Evolutionary conservation across 495 filamentous ascomycete genomes (phyloP), one percentile per base, ranked within the genome.

Genomic region (Penicillium robsamsonii): DNA sequence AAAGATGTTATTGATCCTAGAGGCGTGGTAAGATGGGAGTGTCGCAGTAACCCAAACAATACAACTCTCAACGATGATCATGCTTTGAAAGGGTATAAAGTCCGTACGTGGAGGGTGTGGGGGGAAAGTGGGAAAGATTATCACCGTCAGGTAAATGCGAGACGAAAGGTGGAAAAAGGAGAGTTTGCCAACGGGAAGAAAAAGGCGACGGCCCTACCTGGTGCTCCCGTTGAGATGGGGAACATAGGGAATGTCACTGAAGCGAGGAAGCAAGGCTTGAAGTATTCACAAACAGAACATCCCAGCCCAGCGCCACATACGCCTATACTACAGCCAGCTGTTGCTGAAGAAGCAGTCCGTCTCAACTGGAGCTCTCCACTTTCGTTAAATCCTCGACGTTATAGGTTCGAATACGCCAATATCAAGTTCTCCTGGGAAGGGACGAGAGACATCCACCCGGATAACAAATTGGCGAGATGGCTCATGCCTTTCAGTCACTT

Each of bases 391-490:
- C n/a, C 44, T 3, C 50, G 62, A 24, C 31, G 45, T 10, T 61
- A 61, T 38, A 15, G 40, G 8, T 57, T 61, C 11, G 13, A 31
- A 38, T 61, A 61, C 30, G 55, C 43, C 1, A 44, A 31, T n/a
- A 56, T 65, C 25, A 15, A 42, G 15, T 57, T 59, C 37, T 33
- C n/a, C 13, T 65, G 58, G 62, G 49, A 65, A 35, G 62, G 62
- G 7, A 65, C 58, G 6, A 40, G 55, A 17, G 56, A 56, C 4
- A 2, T 65, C 4, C 55, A 22, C 22, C 22, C 42, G 5, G 31
- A 42, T 12, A 31, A 53, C 2, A 50, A 49, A n/a, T 56, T 22
- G 38, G 5, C 33, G 22, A 55, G 12, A 5, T 15, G 48, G 4
- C 50, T 65, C 2, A 35, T 62, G 49, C 56, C 62, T 10, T 43